Conservation (phyloP, 2,329 filamentous ascomycete genomes). For the Knoxdaviesia capensis region DNA sequence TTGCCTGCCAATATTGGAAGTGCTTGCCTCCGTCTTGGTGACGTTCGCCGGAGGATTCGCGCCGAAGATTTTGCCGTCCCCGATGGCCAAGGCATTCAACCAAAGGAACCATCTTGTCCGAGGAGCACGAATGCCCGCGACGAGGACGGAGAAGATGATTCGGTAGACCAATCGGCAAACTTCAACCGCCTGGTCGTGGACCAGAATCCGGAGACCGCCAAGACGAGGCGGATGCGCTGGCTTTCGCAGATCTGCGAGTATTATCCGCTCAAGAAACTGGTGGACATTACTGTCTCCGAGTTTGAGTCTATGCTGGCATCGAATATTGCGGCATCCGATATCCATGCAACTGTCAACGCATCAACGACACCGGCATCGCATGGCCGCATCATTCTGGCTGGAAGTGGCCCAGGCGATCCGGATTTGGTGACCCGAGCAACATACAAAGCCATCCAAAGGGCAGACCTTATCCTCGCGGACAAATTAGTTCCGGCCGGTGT, state of each 20-base stretch:
- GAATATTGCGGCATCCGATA: too few relatives aligned
- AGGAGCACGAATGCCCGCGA: conserved; percentile 16
- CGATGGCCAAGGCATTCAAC: conserved; percentile 12
- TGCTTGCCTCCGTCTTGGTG: conserved; percentile 61
- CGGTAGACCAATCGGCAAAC: conserved; percentile 51
- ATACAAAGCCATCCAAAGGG: conserved; percentile 51
- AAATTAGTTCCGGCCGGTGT: conserved; percentile 74
- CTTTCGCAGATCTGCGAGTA: conserved; percentile 94
- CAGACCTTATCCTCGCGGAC: conserved; percentile 66
- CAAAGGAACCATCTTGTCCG: conserved; percentile 7
- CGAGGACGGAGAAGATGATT: conserved; percentile 30
- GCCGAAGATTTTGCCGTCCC: conserved; percentile 35
- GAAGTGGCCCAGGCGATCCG: conserved; percentile 81
- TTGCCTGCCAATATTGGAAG: conserved; percentile 56
- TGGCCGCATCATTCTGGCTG: conserved; percentile 71
- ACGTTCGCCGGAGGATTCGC: conserved; percentile 48
- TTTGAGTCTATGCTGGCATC: conserved; percentile 25
- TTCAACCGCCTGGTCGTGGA: conserved; percentile 73
- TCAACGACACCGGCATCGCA: conserved; percentile 11
- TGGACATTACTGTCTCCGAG: conserved; percentile 60
- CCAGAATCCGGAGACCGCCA: conserved; percentile 51
- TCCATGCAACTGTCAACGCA: conserved; percentile 4
- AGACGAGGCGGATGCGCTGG: conserved; percentile 77
- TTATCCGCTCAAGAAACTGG: conserved; percentile 75
- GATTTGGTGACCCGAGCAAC: conserved; percentile 75